Base-by-base conservation (phyloP, 2,329 filamentous ascomycete species). In the Zymoseptoria brevis region DNA sequence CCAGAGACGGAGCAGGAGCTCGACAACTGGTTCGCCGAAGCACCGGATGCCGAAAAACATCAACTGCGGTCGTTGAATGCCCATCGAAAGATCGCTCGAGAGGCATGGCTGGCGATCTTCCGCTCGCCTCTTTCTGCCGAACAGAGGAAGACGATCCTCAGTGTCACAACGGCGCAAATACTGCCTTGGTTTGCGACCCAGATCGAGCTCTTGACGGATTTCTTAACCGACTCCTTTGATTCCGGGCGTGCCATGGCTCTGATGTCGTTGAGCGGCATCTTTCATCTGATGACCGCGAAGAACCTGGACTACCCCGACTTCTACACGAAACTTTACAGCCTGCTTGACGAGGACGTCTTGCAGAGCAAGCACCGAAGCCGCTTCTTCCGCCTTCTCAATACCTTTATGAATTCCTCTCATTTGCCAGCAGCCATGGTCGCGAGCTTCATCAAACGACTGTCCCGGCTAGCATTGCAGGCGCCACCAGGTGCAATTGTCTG, bases 361-460 rank as follows among this genome's bases (percentile, higher is more conserved):
- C 92, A 99, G 77, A 96, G 92, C 19, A 96, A 94, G 75, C 88
- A 99, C 76, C 87, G 94, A 55, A 95, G 92, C 19, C 86, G 87
- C 58, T 96, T 99, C 76, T 94, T 99, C 77, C 88, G 94, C 55
- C 81, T 97, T 16, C 78, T 99, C 59, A 90, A 96, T 68, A 91
- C 87, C 3, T 99, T 97, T 75, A 82, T 99, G 66, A 83, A 82
- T 4, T 97, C 93, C 0, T 92, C 90, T 2, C 95, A 99, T 83
- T 81, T 99, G 68, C 94, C 95, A 3, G 91, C 90, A 4, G 85
- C 87, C 3, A 80, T 99, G 48, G 89, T 99, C 1, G 93, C 94
- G 11, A 96, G 91, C 74, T 99, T 99, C 75, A 86, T 99, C 77
- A 99, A 99, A 76, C 84, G 90, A n/a, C 81, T 99, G 8, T 85